These are phyloP conservation scores for Artemisia annua DNA, from an alignment of 129 eudicot species.

Conservation along the genomic window DNA sequence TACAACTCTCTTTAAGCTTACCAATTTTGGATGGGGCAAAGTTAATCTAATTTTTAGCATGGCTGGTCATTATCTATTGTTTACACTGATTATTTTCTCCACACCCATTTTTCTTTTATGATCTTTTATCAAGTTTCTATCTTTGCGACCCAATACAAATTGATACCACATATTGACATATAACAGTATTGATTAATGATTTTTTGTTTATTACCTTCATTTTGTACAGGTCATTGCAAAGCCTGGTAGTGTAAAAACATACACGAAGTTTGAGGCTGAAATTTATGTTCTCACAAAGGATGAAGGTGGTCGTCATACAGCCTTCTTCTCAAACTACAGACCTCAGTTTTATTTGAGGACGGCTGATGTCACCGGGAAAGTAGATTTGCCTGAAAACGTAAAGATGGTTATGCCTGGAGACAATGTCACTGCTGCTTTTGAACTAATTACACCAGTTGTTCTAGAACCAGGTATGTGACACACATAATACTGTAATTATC, in stretches of 20 bases:
- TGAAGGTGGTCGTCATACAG: constrained; percentile 98
- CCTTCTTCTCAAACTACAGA: constrained; percentile 85
- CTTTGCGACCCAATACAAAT: background rate
- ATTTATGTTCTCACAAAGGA: constrained; percentile 90
- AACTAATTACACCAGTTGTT: constrained; percentile 82
- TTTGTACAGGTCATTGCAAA: constrained; percentile 79
- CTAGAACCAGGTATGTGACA: constrained; percentile 70
- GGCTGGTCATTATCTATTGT: background rate
- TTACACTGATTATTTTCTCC: too few relatives aligned
- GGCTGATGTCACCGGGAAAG: constrained; percentile 92
- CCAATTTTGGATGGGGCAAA: background rate
- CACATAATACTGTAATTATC: background rate
- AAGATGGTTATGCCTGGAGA: constrained; percentile 99
- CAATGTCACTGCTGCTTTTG: constrained; percentile 92
- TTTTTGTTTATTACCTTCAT: background rate
- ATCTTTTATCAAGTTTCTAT: background rate
- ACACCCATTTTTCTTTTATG: too few relatives aligned
- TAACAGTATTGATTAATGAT: background rate
- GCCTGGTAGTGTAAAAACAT: constrained; percentile 72
- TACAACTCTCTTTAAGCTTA: background rate
- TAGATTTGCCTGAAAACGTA: constrained; percentile 84
- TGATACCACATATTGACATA: background rate
- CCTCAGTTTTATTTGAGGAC: constrained; percentile 97
- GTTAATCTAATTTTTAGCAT: background rate
- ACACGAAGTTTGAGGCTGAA: constrained; percentile 79